Base-by-base conservation (phyloP, 140 eudicot genomes). In the Ambrosia hybrid region DNA sequence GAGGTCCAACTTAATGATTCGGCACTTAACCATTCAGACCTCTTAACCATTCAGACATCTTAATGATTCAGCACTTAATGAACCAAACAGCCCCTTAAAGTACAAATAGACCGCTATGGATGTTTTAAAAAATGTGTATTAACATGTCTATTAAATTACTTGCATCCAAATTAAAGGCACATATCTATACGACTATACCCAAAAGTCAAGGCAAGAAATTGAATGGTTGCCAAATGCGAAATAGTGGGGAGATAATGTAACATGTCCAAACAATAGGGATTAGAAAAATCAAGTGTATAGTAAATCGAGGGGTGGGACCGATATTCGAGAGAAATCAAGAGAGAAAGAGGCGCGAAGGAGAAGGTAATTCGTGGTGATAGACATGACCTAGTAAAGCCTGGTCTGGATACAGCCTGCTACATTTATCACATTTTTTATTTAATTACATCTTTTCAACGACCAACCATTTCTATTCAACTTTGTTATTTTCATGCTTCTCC, bases 341-440 rank as follows among this genome's bases (percentile, higher is more conserved):
- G 41, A 17, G 58, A 41, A 71, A 26, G 62, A n/a, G 73, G 39
- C 66, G 43, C 26, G 36, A 17, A 56, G 66, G 43, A 37, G 53
- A 21, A 8, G 48, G 6, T 45, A 45, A 12, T 21, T 21, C 1
- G 30, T 17, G 17, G 36, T 41, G 57, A 70, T 70, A 56, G 58
- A 74, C 48, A 21, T 38, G 66, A 65, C 73, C 58, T 66, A 76
- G 64, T 68, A 76, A 76, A 68, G 68, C 49, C 65, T 76, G 56
- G 57, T 30, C 70, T 36, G 70, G 80, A 76, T 76, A 76, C 80
- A 76, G 69, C 80, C 80, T 76, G 70, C 57, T 64, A 15, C 12
- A 37, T 57, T 76, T 65, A 55, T 52, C 57, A 64, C 34, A 0
- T 11, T 51, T 73, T 73, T 46, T 45, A 49, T 49, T 26, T 68